A percentile compares a stretch with the other conserved stretches of the same genome.
phyloP scores from a whole-genome alignment of 208 protist genomes.

The Leishmania aethiopica region DNA sequence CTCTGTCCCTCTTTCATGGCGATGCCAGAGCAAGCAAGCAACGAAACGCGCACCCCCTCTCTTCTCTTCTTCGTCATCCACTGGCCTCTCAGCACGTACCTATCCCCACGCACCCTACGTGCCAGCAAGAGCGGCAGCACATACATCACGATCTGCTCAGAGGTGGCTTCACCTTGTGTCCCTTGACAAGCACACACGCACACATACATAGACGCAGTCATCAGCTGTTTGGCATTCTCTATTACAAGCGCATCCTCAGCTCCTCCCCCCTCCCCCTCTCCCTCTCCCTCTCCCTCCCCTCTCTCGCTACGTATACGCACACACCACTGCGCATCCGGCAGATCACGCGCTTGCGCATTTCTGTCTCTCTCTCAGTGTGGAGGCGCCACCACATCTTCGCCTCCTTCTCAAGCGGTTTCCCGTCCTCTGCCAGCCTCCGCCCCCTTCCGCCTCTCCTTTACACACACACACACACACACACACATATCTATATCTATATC shows the following conservation, averaged over 20 bases:
- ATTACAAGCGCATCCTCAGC: background rate
- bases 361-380: background rate
- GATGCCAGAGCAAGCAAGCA: background rate
- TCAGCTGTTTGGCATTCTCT: background rate
- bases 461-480: background rate
- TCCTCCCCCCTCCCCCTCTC: too few species aligned
- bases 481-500: background rate
- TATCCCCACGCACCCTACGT: background rate
- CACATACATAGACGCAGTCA: conserved; percentile 1
- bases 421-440: background rate
- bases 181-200: background rate
- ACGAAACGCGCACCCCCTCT: background rate
- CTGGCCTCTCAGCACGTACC: background rate
- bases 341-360: background rate
- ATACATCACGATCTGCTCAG: too few species aligned
- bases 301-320: background rate
- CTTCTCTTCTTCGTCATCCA: background rate
- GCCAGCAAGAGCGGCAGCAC: background rate
- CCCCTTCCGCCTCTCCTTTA: background rate
- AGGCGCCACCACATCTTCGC: background rate
- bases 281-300: too few species aligned
- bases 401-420: background rate
- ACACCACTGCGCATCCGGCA: background rate
- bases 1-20: background rate
- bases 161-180: too few species aligned